Evolutionary conservation across 2,329 filamentous ascomycete genomes (phyloP).

Genomic region (Neofusicoccum parvum): DNA sequence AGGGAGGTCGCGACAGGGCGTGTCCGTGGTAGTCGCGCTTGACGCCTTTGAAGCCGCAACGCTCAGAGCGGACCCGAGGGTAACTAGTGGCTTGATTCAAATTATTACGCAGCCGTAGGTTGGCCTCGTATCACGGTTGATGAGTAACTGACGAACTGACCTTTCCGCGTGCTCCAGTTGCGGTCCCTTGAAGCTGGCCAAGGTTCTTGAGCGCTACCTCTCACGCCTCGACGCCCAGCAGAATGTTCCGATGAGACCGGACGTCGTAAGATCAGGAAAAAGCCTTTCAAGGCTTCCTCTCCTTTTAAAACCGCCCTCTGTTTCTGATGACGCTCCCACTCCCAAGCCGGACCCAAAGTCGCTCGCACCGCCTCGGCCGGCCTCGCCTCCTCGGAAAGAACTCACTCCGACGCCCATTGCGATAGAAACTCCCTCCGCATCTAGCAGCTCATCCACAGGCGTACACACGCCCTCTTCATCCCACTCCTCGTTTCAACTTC

Average conservation of each 20-base stretch:
- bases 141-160: not conserved
- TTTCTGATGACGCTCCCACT: too few relatives aligned
- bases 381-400: too few relatives aligned
- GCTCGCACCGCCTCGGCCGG: too few relatives aligned
- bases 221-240: not conserved
- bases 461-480: too few relatives aligned
- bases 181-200: slow-evolving; percentile 41
- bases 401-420: too few relatives aligned
- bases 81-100: slow-evolving; percentile 30
- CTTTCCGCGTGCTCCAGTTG: slow-evolving; percentile 20
- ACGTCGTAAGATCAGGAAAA: not conserved
- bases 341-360: too few relatives aligned
- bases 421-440: not conserved
- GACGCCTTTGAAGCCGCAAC: slow-evolving; percentile 1
- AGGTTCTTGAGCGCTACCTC: slow-evolving; percentile 27
- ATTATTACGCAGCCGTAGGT: slow-evolving; percentile 36
- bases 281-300: not conserved
- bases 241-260: not conserved
- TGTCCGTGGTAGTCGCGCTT: not conserved
- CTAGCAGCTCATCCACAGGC: not conserved
- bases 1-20: not conserved
- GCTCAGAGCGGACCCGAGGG: not conserved
- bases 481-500: not conserved
- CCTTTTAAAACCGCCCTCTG: not conserved
- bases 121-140: too few relatives aligned